A percentile compares a stretch with the other conserved stretches of the same genome.
Evolutionary conservation across 2,329 filamentous ascomycete genomes (phyloP).

Genomic region (Cladophialophora immunda): DNA sequence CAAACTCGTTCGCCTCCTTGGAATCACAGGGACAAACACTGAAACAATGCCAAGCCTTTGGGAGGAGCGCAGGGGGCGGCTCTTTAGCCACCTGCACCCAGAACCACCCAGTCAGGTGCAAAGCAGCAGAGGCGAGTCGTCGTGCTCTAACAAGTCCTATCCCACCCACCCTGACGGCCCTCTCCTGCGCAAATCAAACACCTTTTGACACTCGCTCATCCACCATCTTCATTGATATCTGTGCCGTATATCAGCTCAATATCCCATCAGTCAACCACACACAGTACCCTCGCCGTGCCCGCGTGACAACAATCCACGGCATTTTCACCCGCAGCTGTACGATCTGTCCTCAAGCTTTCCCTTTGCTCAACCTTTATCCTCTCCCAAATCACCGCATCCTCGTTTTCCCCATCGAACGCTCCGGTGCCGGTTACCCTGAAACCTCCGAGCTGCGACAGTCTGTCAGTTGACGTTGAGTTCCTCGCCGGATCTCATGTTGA

Average conservation of each 20-base stretch:
- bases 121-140: neutral
- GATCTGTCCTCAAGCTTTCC: conserved; percentile 18
- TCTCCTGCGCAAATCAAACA: conserved; percentile 30
- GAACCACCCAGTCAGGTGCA: conserved; percentile 6
- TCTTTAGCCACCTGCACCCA: neutral
- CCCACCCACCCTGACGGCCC: conserved; percentile 27
- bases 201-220: conserved; percentile 30
- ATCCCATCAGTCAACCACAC: conserved; percentile 27
- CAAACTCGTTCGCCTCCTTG: too few relatives aligned
- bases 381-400: conserved; percentile 7
- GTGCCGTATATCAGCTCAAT: conserved; percentile 34
- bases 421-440: conserved; percentile 21
- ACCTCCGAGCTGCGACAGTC: conserved; percentile 17
- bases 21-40: neutral
- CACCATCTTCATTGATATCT: conserved; percentile 38
- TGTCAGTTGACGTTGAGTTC: conserved; percentile 26
- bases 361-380: conserved; percentile 15
- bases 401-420: conserved; percentile 16
- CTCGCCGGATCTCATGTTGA: conserved; percentile 52
- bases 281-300: conserved; percentile 12
- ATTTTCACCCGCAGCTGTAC: conserved; percentile 5
- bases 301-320: conserved; percentile 15
- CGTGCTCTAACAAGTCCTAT: conserved; percentile 1
- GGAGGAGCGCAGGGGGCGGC: neutral
- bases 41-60: conserved; percentile 8